phyloP scores from a whole-genome alignment of 805 yeast genomes.

The Lachancea sp. region DNA sequence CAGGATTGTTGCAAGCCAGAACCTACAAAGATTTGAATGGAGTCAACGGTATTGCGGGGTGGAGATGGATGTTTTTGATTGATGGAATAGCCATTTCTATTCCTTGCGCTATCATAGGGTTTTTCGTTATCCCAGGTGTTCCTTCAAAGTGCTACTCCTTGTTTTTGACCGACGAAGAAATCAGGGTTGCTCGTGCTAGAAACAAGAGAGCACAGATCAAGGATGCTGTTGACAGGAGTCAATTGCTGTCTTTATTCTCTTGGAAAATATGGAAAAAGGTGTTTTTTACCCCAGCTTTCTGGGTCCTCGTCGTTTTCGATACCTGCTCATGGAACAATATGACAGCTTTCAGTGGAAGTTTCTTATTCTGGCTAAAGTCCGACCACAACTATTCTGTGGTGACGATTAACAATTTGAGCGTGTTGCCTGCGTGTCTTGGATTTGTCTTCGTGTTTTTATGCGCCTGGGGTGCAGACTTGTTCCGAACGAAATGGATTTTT shows the following conservation, averaged over 20 bases:
- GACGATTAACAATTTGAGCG: slow-evolving; percentile 43
- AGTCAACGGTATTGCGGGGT: slow-evolving; percentile 43
- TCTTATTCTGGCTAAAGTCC: slow-evolving; percentile 55
- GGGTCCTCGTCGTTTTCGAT: slow-evolving; percentile 48
- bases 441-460: slow-evolving; percentile 42
- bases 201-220: slow-evolving; percentile 33
- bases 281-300: slow-evolving; percentile 49
- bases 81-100: slow-evolving; percentile 49
- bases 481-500: slow-evolving; percentile 48
- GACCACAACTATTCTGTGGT: slow-evolving; percentile 39
- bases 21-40: slow-evolving; percentile 38
- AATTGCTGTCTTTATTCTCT: slow-evolving; percentile 31
- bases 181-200: slow-evolving; percentile 43
- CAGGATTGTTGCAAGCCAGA: slow-evolving; percentile 47
- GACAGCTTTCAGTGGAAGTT: slow-evolving; percentile 51
- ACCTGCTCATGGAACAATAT: slow-evolving; percentile 58
- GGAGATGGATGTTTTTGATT: slow-evolving; percentile 66
- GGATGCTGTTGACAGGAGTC: slow-evolving; percentile 25
- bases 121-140: slow-evolving; percentile 48
- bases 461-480: slow-evolving; percentile 45
- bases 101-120: slow-evolving; percentile 46
- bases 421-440: slow-evolving; percentile 56
- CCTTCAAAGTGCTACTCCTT: slow-evolving; percentile 54
- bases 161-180: slow-evolving; percentile 53
- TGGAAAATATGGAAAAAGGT: slow-evolving; percentile 47